Conservation (phyloP, 2,329 filamentous ascomycete species). For the Shiraia bambusicola region DNA sequence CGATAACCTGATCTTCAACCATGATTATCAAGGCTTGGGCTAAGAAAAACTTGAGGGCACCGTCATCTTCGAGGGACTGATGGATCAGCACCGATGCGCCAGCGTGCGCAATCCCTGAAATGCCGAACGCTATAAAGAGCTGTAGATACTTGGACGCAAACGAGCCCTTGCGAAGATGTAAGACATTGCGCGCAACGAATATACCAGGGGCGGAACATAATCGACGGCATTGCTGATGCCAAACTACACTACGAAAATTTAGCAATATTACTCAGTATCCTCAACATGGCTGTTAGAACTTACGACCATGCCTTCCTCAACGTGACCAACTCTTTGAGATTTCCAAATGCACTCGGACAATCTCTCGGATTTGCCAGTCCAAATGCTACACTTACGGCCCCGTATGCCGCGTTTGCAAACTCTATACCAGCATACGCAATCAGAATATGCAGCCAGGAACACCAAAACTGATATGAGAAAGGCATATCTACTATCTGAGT, state of each 20-base stretch:
- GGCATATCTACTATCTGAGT: slow-evolving; percentile 3
- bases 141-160: slow-evolving; percentile 36
- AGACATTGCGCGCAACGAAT: slow-evolving; percentile 19
- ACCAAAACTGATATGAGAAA: slow-evolving; percentile 14
- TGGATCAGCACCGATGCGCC: slow-evolving; percentile 18
- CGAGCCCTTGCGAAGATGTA: slow-evolving; percentile 24
- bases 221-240: slow-evolving; percentile 30
- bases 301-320: slow-evolving; percentile 29
- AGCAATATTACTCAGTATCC: not conserved
- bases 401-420: slow-evolving; percentile 10
- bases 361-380: slow-evolving; percentile 25
- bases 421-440: slow-evolving; percentile 22
- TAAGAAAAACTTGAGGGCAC: slow-evolving; percentile 20
- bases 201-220: slow-evolving; percentile 20
- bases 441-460: slow-evolving; percentile 23
- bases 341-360: slow-evolving; percentile 28
- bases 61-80: slow-evolving; percentile 17
- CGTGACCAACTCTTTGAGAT: slow-evolving; percentile 16
- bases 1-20: slow-evolving; percentile 34
- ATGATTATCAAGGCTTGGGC: slow-evolving; percentile 29
- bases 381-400: slow-evolving; percentile 17
- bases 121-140: slow-evolving; percentile 27
- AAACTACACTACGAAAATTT: slow-evolving; percentile 13
- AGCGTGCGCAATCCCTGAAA: slow-evolving; percentile 21
- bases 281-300: slow-evolving; percentile 5